Conservation (phyloP, 768 basidiomycete species). For the Lyophyllum semitale region DNA sequence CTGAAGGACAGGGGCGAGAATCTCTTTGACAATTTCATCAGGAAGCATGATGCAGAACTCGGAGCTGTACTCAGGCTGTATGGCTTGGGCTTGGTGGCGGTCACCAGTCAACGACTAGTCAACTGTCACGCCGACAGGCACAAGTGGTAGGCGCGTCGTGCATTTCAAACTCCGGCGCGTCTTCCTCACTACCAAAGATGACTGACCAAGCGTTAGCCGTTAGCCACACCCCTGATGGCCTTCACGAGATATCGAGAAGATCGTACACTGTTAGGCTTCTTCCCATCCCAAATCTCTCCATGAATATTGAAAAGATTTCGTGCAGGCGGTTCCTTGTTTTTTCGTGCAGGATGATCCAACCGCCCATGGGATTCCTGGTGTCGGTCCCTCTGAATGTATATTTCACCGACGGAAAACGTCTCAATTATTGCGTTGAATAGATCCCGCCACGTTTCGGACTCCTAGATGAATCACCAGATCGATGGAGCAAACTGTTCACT, state of each 20-base stretch:
- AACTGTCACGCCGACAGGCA: too few relatives aligned
- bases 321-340: conserved; percentile 7
- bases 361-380: conserved; percentile 2
- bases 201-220: background rate
- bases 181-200: background rate
- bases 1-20: conserved; percentile 6
- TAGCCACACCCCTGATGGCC: background rate
- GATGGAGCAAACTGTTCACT: conserved; percentile 50
- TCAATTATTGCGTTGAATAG: conserved; percentile 30
- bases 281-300: background rate
- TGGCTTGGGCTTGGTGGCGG: too few relatives aligned
- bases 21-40: conserved; percentile 12
- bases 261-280: background rate
- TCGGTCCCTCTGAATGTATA: background rate
- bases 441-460: conserved; percentile 64
- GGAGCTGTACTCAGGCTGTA: too few relatives aligned
- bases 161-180: background rate
- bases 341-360: conserved; percentile 9
- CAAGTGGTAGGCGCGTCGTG: background rate
- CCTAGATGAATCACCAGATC: conserved; percentile 44
- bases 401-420: background rate
- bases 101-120: too few relatives aligned
- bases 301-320: background rate
- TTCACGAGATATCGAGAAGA: background rate
- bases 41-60: too few relatives aligned